phyloP scores from a whole-genome alignment of 768 basidiomycete species.

The Mycena maculata region DNA sequence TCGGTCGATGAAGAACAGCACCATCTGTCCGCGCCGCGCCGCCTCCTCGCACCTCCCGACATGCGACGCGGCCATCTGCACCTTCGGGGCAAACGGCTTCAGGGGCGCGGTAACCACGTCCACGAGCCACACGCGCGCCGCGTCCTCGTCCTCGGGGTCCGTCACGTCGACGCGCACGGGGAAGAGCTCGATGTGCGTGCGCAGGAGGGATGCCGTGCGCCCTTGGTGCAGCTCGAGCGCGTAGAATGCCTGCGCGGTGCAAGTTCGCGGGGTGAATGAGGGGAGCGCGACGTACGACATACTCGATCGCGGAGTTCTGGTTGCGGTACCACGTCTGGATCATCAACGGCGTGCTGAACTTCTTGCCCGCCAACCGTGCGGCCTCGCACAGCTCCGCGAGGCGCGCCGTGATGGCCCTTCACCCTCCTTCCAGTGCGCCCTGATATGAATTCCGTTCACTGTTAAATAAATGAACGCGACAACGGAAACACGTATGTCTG shows the following conservation, averaged over 20 bases:
- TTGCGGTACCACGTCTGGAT: constrained; percentile 11
- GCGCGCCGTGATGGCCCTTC: neutral
- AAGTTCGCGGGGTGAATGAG: neutral
- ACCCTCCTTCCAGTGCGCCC: constrained; percentile 13
- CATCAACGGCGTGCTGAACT: constrained; percentile 1
- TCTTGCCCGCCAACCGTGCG: neutral
- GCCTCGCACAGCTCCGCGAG: constrained; percentile 3
- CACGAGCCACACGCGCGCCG: neutral
- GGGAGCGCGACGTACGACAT: neutral
- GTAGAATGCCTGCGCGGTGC: constrained; percentile 1
- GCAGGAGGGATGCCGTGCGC: neutral
- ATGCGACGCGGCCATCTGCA: neutral
- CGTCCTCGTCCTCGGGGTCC: constrained; percentile 11
- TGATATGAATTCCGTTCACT: too few species aligned
- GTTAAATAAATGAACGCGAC: too few species aligned
- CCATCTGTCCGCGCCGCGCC: neutral
- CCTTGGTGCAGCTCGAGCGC: neutral
- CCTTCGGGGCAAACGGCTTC: neutral
- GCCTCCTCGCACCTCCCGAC: neutral
- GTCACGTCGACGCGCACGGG: neutral
- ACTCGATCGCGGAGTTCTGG: neutral
- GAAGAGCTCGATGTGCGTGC: constrained; percentile 8
- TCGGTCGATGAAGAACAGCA: constrained; percentile 4
- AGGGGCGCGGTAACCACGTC: neutral
- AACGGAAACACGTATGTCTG: too few species aligned